Percentiles rank a stretch among this genome's conserved stretches.
phyloP scores from a whole-genome alignment of 2,329 filamentous ascomycete genomes.

The Colletotrichum somersetense region DNA sequence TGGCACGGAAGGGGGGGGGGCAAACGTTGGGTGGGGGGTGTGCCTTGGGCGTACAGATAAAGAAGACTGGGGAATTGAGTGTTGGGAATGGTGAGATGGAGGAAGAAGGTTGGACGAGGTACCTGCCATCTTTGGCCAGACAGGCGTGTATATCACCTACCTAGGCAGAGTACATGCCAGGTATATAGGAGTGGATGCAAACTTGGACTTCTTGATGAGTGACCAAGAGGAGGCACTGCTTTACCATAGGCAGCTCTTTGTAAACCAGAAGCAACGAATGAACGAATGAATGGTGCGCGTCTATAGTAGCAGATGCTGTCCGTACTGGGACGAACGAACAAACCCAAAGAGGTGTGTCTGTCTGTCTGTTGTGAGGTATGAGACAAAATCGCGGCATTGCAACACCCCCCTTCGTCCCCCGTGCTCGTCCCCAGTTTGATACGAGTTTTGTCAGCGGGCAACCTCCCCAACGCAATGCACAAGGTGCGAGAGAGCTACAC shows the following conservation, averaged over 20 bases:
- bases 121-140: neutral
- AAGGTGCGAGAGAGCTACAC: neutral
- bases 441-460: slow-evolving; percentile 9
- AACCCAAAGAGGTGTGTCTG: neutral
- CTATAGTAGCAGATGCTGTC: neutral
- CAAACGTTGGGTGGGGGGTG: slow-evolving; percentile 22
- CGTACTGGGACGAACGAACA: slow-evolving; percentile 4
- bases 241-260: neutral
- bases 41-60: neutral
- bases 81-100: slow-evolving; percentile 25
- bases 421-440: neutral
- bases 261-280: too few species aligned
- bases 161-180: too few species aligned
- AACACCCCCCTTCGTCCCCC: neutral
- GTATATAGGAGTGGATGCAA: neutral
- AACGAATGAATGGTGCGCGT: neutral
- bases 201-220: neutral
- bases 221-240: neutral
- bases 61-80: slow-evolving; percentile 1
- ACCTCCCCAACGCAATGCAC: slow-evolving; percentile 7
- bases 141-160: neutral
- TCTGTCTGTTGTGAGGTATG: slow-evolving; percentile 12
- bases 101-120: neutral
- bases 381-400: slow-evolving; percentile 24
- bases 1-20: slow-evolving; percentile 25